These are phyloP conservation scores for Lachancea meyersii DNA, from an alignment of 805 yeast species.

Conservation along the genomic window DNA sequence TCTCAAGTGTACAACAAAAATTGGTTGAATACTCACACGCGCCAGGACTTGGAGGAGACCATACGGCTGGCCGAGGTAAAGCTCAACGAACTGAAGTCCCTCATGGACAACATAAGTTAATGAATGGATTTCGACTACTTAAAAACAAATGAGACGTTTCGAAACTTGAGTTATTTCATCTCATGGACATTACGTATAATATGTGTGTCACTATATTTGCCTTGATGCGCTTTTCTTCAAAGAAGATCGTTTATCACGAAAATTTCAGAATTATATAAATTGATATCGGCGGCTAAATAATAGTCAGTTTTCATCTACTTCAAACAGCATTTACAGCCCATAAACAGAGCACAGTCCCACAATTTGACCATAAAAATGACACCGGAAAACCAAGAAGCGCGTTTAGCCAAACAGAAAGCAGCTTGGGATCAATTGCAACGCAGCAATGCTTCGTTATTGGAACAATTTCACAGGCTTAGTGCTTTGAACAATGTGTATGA, in stretches of 20 bases:
- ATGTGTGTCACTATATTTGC: too few species aligned
- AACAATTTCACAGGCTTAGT: background rate
- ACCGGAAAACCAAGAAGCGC: background rate
- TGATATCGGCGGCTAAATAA: too few species aligned
- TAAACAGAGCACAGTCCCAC: background rate
- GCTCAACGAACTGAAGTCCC: conserved; percentile 21
- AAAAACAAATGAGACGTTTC: too few species aligned
- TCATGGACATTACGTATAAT: too few species aligned
- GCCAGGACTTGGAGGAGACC: conserved; percentile 25
- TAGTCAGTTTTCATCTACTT: too few species aligned
- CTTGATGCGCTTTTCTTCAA: too few species aligned
- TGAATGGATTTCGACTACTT: background rate
- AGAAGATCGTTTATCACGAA: too few species aligned
- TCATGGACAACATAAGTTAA: background rate
- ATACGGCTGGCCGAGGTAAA: conserved; percentile 25
- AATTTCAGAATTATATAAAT: too few species aligned
- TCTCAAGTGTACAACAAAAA: conserved; percentile 2
- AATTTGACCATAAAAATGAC: background rate
- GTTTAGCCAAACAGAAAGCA: background rate
- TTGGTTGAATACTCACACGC: conserved; percentile 11
- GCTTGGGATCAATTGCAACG: background rate
- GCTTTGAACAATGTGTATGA: conserved; percentile 1
- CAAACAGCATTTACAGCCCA: background rate
- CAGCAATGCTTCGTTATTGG: background rate
- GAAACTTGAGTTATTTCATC: too few species aligned